Evolutionary conservation across 2,329 filamentous ascomycete species (phyloP), one percentile per base, ranked within the genome.

Genomic region (Fusarium chaquense): DNA sequence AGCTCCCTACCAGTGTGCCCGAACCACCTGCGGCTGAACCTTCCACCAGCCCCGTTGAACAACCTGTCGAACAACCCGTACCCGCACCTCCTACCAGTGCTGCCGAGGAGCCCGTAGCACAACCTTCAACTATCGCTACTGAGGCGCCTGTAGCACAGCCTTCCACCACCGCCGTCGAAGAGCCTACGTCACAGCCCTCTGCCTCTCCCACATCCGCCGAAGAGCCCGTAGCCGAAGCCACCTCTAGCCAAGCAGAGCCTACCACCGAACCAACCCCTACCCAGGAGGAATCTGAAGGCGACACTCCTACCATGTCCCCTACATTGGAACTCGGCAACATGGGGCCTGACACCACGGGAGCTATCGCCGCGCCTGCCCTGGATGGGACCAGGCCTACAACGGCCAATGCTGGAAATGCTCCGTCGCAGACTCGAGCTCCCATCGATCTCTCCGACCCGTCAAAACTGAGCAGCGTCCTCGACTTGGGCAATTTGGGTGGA

Each of bases 401-500:
- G 6, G 67, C 74, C 20, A 68, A 74, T 10, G 62, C 57, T 4
- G 57, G 43, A 18, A 38, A 65, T 35, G 64, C 64, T 16, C 75
- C 73, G 4, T 62, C 73, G 11, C 65, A 45, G 8, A 52, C 58
- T 5, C 47, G 62, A 18, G 35, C 26, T 28, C 65, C 73, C 1
- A 79, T 84, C 59, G 76, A 84, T 63, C 62, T 84, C 11, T 80
- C 77, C 33, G 81, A 80, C 11, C 59, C 58, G 16, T 63, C 84
- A 61, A 78, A 75, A 9, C 75, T 86, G 49, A 81, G 77, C 69
- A 85, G 81, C 59, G 73, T 78, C 46, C 73, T 86, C 43, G 77
- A 82, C 51, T 75, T 86, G 13, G 84, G 84, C 32, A 84, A 81
- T 58, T 73, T 85, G 50, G 71, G 46, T 4, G 65, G 65, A 36